Evolutionary conservation across 2,329 filamentous ascomycete species (phyloP), one percentile per base, ranked within the genome.

Genomic region (Diplocarpon mali): DNA sequence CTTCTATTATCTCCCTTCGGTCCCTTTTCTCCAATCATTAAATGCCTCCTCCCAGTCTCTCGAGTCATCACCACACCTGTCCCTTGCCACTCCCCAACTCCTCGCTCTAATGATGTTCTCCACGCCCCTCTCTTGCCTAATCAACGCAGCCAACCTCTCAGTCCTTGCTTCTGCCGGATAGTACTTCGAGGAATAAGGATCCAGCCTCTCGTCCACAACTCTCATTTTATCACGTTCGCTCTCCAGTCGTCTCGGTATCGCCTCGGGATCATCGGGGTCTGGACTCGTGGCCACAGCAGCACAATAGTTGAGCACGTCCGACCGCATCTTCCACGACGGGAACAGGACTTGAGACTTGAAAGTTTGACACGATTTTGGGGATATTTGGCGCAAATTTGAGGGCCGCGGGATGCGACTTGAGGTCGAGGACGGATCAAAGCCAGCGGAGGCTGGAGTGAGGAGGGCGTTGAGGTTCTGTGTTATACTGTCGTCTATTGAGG

Each of bases 391-490:
- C 3, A 67, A 65, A 5, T 61, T 61, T 27, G 67, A 57, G 0
- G 75, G 65, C 34, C 71, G 67, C 2, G 75, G 68, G 17, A 70
- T 69, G 41, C 82, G 76, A 12, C 73, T 68, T 0, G 80, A 75
- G 1, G 87, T 94, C 1, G 85, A 89, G 0, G 73, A 67, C 1
- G 90, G 85, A 60, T 95, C 83, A 65, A 95, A 96, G 13, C 79
- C 78, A 32, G 66, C 65, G 36, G 71, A 69, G 11, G 85, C 73
- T 0, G 90, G 90, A 1, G 83, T 89, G 36, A 86, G 68, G 31
- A 96, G 75, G 1, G 87, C 86, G 68, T 96, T 96, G 49, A 98
- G 77, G 58, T 93, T 90, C 60, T 95, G 89, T 1, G 80, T 79
- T 60, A 98, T 96, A 36, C 85, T 87, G 65, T 98, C 92, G 66